Conservation (phyloP, 2,329 filamentous ascomycete genomes). For the Periconia sp. region DNA sequence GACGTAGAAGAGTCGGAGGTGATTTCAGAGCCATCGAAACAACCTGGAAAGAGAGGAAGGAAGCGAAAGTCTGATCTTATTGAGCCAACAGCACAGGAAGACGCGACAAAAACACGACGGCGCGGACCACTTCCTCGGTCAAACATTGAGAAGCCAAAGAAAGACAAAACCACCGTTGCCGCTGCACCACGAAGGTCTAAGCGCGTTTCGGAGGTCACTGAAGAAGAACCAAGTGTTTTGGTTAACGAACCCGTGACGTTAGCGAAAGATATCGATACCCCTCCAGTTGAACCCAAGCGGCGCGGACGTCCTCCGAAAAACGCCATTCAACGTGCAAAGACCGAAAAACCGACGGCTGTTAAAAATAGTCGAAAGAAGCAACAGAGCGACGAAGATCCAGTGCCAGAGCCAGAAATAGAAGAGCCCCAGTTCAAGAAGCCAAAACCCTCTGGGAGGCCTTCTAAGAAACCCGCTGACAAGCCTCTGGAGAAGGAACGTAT, state of each 20-base stretch:
- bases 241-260: constrained; percentile 24
- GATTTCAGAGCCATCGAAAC: constrained; percentile 25
- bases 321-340: constrained; percentile 15
- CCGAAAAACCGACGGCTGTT: constrained; percentile 1
- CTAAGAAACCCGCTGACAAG: constrained; percentile 25
- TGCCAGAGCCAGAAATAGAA: constrained; percentile 17
- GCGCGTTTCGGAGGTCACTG: constrained; percentile 31
- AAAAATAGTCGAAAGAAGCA: constrained; percentile 10
- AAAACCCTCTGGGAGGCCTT: constrained; percentile 20
- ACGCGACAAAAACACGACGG: constrained; percentile 14
- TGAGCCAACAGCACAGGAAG: constrained; percentile 16
- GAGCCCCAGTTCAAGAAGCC: constrained; percentile 27
- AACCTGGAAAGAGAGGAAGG: constrained; percentile 27
- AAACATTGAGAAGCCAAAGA: constrained; percentile 17
- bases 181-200: constrained; percentile 26
- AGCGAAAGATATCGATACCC: constrained; percentile 25
- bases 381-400: background rate
- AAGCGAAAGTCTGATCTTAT: constrained; percentile 33
- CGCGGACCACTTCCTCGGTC: constrained; percentile 20
- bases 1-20: constrained; percentile 33
- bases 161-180: constrained; percentile 14
- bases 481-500: background rate
- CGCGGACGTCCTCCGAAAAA: constrained; percentile 29
- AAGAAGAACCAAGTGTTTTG: constrained; percentile 24
- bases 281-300: constrained; percentile 21